Conservation (phyloP, 148 eudicot species). For the Fagopyrum esculentum region DNA sequence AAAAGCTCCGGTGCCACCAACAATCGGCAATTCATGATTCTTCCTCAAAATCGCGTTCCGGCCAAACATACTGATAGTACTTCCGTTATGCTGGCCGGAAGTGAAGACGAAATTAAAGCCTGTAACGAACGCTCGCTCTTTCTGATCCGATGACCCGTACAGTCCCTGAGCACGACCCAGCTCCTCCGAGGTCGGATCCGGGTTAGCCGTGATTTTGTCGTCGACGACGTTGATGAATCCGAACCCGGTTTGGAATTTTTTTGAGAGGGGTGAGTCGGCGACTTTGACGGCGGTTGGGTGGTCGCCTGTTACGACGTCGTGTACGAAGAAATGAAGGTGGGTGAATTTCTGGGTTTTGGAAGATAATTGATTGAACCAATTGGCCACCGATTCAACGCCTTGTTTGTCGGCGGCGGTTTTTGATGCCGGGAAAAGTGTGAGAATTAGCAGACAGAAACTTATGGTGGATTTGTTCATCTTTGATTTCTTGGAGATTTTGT, state of each 20-base stretch:
- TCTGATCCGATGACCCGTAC: constrained; percentile 12
- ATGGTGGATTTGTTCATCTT: background rate
- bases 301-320: constrained; percentile 3
- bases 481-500: background rate
- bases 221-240: constrained; percentile 12
- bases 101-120: constrained; percentile 9
- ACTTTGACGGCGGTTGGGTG: constrained; percentile 13
- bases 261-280: constrained; percentile 12
- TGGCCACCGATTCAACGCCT: constrained; percentile 6
- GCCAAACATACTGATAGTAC: constrained; percentile 6
- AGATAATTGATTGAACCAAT: background rate
- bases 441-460: background rate
- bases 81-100: background rate
- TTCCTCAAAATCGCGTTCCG: constrained; percentile 6
- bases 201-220: background rate
- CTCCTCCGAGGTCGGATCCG: constrained; percentile 12
- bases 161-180: constrained; percentile 13
- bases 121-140: constrained; percentile 8
- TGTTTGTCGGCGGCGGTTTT: background rate
- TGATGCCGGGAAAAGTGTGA: background rate
- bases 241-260: constrained; percentile 2
- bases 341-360: background rate
- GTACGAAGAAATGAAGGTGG: constrained; percentile 22
- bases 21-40: constrained; percentile 7
- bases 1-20: constrained; percentile 7